Base-by-base conservation (phyloP, 495 filamentous ascomycete species). In the Thozetella sp. region DNA sequence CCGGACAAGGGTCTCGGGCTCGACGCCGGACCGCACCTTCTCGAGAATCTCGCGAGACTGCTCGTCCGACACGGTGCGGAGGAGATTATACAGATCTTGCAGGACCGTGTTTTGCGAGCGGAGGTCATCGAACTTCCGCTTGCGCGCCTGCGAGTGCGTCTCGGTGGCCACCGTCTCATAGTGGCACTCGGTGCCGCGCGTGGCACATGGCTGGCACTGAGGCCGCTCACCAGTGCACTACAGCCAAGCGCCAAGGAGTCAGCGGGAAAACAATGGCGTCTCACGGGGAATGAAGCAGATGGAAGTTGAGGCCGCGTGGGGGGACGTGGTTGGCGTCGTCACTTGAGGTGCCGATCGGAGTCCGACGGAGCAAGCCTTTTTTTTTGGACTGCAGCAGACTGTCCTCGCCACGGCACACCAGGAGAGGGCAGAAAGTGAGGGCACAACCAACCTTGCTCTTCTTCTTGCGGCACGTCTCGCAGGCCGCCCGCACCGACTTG, bases 401-500 rank as follows among this genome's bases (percentile, higher is more conserved):
- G n/a, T n/a, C n/a, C n/a, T n/a, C n/a, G n/a, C n/a, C n/a, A n/a
- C n/a, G n/a, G n/a, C n/a, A n/a, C n/a, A n/a, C n/a, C 24, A 23
- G 53, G n/a, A 23, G 55, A 63, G 24, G 55, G 56, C 60, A 55
- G 34, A 37, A 37, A 37, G 17, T 37, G 9, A 37, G 17, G 17
- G 30, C 17, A n/a, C 6, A 30, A 59, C 70, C 1, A 53, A 77
- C 80, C 71, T 83, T 83, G 22, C 74, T 76, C 57, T 83, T 83
- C 17, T 78, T 67, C 57, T 70, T 80, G 19, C 80, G 67, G 63
- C 80, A 83, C 1, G 76, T 71, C 22, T 81, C 72, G 55, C 80
- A 83, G 2, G 80, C 80, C 2, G 72, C 75, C 11, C 76, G 76
- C 2, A 82, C 76, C 15, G 77, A 78, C 17, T 55, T 54, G 25